Evolutionary conservation across 78 protist genomes (phyloP).

Genomic region (Protostelium mycophagum): DNA sequence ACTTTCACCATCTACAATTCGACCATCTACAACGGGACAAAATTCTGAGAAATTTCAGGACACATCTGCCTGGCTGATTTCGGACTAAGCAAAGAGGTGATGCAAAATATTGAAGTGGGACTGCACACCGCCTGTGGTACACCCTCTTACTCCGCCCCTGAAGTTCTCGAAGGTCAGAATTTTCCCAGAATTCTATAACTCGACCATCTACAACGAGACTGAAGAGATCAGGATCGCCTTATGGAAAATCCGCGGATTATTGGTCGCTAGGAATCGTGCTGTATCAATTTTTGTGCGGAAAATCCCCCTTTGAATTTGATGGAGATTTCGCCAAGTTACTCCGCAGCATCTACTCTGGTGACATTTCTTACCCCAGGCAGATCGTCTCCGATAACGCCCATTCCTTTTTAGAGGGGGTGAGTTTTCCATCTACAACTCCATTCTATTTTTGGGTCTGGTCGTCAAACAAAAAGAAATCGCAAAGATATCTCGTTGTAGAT

Average conservation of each 20-base stretch:
- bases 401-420: background rate
- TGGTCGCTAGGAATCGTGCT: constrained; percentile 90
- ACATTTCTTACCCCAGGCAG: background rate
- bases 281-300: constrained; percentile 80
- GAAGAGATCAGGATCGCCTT: background rate
- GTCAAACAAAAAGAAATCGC: background rate
- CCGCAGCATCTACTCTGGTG: background rate
- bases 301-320: constrained; percentile 53
- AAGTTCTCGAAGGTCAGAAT: constrained; percentile 77
- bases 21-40: no score
- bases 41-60: no score
- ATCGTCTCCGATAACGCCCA: background rate
- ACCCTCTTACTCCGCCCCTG: constrained; percentile 92
- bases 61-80: constrained; percentile 91
- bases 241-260: constrained; percentile 86
- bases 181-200: no score
- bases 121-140: constrained; percentile 96
- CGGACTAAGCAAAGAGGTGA: constrained; percentile 76
- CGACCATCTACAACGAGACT: background rate
- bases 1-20: background rate
- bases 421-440: no score
- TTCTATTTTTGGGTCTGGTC: background rate
- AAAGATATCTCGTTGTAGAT: background rate
- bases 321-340: background rate
- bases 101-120: constrained; percentile 34